A percentile compares a stretch with the other conserved stretches of the same genome.
These are phyloP conservation scores for Viola odorata DNA, from an alignment of 345 rosid species.

Conservation along the genomic window DNA sequence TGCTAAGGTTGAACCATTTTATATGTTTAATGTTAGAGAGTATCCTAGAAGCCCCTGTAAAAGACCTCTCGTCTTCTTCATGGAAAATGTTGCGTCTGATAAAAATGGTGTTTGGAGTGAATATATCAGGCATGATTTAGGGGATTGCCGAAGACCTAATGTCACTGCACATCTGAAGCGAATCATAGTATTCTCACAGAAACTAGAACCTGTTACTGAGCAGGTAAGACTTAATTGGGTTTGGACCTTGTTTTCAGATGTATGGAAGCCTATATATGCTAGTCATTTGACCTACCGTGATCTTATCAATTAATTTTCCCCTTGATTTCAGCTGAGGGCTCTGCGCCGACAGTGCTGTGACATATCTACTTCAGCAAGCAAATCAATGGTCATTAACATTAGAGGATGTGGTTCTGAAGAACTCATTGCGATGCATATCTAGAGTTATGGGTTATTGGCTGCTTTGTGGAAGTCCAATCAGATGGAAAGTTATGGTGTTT, in stretches of 20 bases:
- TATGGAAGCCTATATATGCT: not conserved
- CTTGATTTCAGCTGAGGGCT: slow-evolving; percentile 42
- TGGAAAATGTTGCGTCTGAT: slow-evolving; percentile 43
- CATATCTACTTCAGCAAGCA: slow-evolving; percentile 37
- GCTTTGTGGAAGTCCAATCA: slow-evolving; percentile 7
- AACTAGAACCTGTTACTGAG: slow-evolving; percentile 40
- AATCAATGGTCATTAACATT: slow-evolving; percentile 48
- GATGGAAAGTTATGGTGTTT: slow-evolving; percentile 8
- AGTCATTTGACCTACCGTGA: not conserved
- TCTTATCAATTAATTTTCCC: not conserved
- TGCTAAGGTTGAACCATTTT: slow-evolving; percentile 31
- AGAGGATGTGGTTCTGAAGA: slow-evolving; percentile 52
- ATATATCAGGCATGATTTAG: slow-evolving; percentile 40
- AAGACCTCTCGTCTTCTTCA: slow-evolving; percentile 58
- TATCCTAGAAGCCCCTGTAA: slow-evolving; percentile 62
- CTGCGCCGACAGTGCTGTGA: slow-evolving; percentile 74
- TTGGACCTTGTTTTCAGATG: not conserved
- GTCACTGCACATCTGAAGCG: slow-evolving; percentile 40
- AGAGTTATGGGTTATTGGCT: slow-evolving; percentile 14
- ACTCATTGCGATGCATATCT: slow-evolving; percentile 54
- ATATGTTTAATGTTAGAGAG: slow-evolving; percentile 71
- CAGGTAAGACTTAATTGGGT: slow-evolving; percentile 41
- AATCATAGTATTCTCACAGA: slow-evolving; percentile 45
- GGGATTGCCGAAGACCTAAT: slow-evolving; percentile 41
- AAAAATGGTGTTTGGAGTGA: slow-evolving; percentile 50